Evolutionary conservation across 106 monocot species (phyloP).

Genomic region (Dioscorea zingiberensis): DNA sequence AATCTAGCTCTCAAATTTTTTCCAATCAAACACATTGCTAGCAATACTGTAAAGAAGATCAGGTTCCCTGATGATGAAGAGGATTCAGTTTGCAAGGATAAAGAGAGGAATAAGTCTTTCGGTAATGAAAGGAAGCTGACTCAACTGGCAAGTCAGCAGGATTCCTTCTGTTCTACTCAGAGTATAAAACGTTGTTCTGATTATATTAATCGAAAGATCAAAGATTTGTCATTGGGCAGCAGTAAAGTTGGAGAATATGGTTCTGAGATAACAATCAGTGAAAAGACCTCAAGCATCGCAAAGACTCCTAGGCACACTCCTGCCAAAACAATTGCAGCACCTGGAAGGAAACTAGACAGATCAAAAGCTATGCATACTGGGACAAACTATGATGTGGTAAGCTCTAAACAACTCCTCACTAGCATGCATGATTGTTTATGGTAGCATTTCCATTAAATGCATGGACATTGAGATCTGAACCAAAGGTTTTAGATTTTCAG

Average conservation of each 20-base stretch:
- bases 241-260: slow-evolving; percentile 32
- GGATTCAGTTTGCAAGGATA: slow-evolving; percentile 27
- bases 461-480: too few relatives aligned
- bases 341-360: slow-evolving; percentile 40
- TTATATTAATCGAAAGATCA: slow-evolving; percentile 29
- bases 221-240: slow-evolving; percentile 43
- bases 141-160: slow-evolving; percentile 19
- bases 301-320: slow-evolving; percentile 43
- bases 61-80: slow-evolving; percentile 47
- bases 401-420: neutral
- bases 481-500: too few relatives aligned
- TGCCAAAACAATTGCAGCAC: slow-evolving; percentile 44
- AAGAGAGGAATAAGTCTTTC: slow-evolving; percentile 44
- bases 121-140: slow-evolving; percentile 42
- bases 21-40: slow-evolving; percentile 21
- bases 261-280: slow-evolving; percentile 6
- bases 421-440: too few relatives aligned
- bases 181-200: slow-evolving; percentile 44
- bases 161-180: slow-evolving; percentile 44
- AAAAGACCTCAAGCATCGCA: slow-evolving; percentile 16
- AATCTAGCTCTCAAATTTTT: slow-evolving; percentile 54
- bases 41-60: slow-evolving; percentile 35
- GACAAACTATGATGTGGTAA: slow-evolving; percentile 37
- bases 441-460: too few relatives aligned
- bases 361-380: slow-evolving; percentile 34